Conservation (phyloP, 306 rosid genomes). For the Fagus crenata region DNA sequence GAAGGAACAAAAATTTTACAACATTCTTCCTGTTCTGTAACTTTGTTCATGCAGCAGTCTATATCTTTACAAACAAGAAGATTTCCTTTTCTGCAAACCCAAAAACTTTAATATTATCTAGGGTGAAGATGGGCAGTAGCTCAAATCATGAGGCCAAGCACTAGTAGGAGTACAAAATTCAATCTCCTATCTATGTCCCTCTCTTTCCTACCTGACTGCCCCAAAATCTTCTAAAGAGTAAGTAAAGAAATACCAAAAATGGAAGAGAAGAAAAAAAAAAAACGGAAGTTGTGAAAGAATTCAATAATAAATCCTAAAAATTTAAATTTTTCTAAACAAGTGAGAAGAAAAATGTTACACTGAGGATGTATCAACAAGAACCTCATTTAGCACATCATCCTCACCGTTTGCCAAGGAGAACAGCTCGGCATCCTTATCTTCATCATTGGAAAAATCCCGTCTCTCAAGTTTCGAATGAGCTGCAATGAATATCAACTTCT, state of each 20-base stretch:
- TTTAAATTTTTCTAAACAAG: conserved; percentile 25
- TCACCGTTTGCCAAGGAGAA: conserved; percentile 46
- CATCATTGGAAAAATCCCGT: conserved; percentile 49
- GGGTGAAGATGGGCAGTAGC: conserved; percentile 37
- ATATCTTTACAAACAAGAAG: conserved; percentile 44
- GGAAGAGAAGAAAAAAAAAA: conserved; percentile 12
- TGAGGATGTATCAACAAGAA: conserved; percentile 57
- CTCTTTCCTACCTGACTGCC: conserved; percentile 38
- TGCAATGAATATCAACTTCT: conserved; percentile 60
- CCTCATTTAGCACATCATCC: conserved; percentile 60
- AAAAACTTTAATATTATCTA: conserved; percentile 43
- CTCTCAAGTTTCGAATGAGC: conserved; percentile 66
- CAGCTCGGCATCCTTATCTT: conserved; percentile 50
- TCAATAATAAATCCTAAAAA: conserved; percentile 68
- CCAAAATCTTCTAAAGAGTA: conserved; percentile 43
- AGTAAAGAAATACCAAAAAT: conserved; percentile 38
- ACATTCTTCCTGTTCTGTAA: conserved; percentile 37
- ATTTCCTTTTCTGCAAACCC: conserved; percentile 45
- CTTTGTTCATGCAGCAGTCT: conserved; percentile 31
- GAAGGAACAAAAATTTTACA: conserved; percentile 50
- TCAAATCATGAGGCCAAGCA: conserved; percentile 37
- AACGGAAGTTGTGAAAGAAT: conserved; percentile 57
- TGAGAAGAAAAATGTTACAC: conserved; percentile 40
- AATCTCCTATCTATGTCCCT: conserved; percentile 38
- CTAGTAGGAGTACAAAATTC: conserved; percentile 36